These are phyloP conservation scores for Pichia ethanolica DNA, from an alignment of 805 yeast species.

Conservation along the genomic window DNA sequence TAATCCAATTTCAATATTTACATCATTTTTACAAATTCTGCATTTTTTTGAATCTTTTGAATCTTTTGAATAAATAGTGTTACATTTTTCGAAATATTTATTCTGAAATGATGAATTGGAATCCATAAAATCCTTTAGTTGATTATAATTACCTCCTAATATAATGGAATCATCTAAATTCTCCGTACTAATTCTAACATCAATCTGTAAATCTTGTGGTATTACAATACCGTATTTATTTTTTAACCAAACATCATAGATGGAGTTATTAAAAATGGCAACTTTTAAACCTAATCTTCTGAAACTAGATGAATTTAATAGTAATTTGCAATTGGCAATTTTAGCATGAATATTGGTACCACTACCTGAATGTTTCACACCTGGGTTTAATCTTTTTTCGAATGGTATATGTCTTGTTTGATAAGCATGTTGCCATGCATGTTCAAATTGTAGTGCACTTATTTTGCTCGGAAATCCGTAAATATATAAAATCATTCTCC, in stretches of 20 bases:
- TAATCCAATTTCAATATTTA: conserved; percentile 7
- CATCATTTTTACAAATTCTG: conserved; percentile 11
- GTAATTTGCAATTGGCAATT: conserved; percentile 39
- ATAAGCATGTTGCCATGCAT: conserved; percentile 74
- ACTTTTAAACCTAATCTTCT: conserved; percentile 37
- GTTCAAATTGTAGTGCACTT: conserved; percentile 73
- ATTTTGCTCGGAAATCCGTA: conserved; percentile 66
- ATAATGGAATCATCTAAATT: conserved; percentile 5
- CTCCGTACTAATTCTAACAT: conserved; percentile 4
- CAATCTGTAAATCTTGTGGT: conserved; percentile 18
- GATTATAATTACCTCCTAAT: conserved; percentile 26
- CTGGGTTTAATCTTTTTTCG: conserved; percentile 32
- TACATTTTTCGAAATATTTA: conserved; percentile 14
- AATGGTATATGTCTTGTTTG: conserved; percentile 51
- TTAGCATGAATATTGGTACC: conserved; percentile 39
- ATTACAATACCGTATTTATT: conserved; percentile 26
- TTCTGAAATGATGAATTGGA: conserved; percentile 8
- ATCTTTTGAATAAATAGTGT: conserved; percentile 5
- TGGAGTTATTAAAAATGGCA: conserved; percentile 33
- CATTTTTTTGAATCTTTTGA: conserved; percentile 7
- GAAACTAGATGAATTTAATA: conserved; percentile 39
- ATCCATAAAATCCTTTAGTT: conserved; percentile 18
- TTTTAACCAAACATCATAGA: conserved; percentile 29
- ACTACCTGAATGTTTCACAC: conserved; percentile 22
- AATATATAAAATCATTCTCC: conserved; percentile 60